Percentiles rank a stretch among this genome's conserved stretches.
These are phyloP conservation scores for Carex littledalei DNA, from an alignment of 176 grass and related monocot genomes.

Conservation along the genomic window DNA sequence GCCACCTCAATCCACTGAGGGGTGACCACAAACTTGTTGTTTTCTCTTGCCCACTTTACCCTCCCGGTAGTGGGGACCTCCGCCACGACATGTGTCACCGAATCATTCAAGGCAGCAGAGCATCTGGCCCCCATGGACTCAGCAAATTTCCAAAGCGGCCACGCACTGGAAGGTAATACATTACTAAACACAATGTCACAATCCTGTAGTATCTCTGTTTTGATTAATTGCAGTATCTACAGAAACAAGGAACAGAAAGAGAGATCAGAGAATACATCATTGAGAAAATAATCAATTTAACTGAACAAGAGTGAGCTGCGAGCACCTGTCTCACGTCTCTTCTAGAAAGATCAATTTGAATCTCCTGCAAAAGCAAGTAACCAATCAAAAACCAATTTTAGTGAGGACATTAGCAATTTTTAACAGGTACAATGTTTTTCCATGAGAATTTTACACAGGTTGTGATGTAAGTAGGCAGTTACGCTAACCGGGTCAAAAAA, in stretches of 20 bases:
- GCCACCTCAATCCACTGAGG: conserved; percentile 24
- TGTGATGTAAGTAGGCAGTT: background rate
- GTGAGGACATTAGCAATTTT: background rate
- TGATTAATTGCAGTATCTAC: conserved; percentile 51
- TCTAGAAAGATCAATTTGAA: conserved; percentile 28
- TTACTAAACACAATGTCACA: conserved; percentile 73
- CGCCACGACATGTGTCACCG: conserved; percentile 58
- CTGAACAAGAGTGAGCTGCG: background rate
- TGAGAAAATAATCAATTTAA: background rate
- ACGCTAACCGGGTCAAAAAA: conserved; percentile 71
- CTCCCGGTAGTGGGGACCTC: conserved; percentile 19
- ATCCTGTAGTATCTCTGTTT: conserved; percentile 39
- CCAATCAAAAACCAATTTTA: background rate
- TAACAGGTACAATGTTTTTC: background rate
- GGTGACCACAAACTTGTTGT: conserved; percentile 49
- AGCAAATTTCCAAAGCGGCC: conserved; percentile 62
- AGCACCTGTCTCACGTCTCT: conserved; percentile 65
- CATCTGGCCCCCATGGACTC: conserved; percentile 67
- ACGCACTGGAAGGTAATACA: conserved; percentile 35
- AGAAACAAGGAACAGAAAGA: background rate
- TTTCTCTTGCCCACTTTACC: background rate
- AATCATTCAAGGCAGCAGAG: conserved; percentile 37
- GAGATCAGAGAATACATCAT: background rate
- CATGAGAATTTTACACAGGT: background rate
- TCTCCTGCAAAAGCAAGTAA: conserved; percentile 31